Evolutionary conservation across 2,329 filamentous ascomycete species (phyloP).

Genomic region (Fusarium siculi): DNA sequence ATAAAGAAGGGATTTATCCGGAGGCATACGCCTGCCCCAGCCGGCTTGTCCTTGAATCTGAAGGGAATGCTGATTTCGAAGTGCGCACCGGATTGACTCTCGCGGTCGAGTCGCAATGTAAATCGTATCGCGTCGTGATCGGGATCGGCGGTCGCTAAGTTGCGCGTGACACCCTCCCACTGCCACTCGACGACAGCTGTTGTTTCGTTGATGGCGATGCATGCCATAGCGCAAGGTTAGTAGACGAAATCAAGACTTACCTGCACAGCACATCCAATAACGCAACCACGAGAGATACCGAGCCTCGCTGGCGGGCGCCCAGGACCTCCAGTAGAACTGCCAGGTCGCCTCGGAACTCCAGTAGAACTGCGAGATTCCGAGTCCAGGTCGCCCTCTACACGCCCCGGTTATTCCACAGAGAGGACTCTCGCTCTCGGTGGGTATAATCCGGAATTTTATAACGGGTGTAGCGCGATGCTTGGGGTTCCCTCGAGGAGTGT

Average conservation of each 20-base stretch:
- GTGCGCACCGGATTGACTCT: background rate
- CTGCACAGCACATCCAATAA: background rate
- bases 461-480: slow-evolving; percentile 14
- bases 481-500: background rate
- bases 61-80: slow-evolving; percentile 8
- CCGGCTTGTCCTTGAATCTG: slow-evolving; percentile 14
- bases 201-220: background rate
- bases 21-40: background rate
- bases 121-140: slow-evolving; percentile 12
- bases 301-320: background rate
- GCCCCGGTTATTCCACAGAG: slow-evolving; percentile 19
- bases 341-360: slow-evolving; percentile 17
- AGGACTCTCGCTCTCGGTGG: background rate
- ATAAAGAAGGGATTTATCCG: slow-evolving; percentile 6
- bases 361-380: slow-evolving; percentile 21
- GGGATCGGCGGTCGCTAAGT: slow-evolving; percentile 2
- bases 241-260: background rate
- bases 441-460: slow-evolving; percentile 27
- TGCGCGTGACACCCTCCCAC: background rate
- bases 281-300: background rate
- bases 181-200: slow-evolving; percentile 12
- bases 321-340: slow-evolving; percentile 24
- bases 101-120: background rate
- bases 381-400: slow-evolving; percentile 16
- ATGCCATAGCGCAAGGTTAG: slow-evolving; percentile 12